These are phyloP conservation scores for Apium graveolens DNA, from an alignment of 129 eudicot species.

Conservation along the genomic window DNA sequence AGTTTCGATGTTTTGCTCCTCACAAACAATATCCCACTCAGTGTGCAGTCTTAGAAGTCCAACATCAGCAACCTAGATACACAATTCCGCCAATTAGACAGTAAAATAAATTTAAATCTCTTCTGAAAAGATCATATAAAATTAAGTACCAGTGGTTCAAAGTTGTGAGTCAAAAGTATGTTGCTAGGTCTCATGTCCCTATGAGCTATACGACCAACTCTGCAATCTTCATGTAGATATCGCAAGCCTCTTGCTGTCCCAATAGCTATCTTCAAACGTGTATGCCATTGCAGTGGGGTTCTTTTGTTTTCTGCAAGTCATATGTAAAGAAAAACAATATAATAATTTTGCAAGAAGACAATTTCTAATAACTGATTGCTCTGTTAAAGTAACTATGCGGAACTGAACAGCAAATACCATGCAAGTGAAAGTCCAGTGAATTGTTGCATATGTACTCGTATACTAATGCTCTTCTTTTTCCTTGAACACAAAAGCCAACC, in stretches of 20 bases:
- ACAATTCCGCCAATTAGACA: background rate
- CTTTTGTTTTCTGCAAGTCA: constrained; percentile 32
- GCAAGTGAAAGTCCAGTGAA: constrained; percentile 75
- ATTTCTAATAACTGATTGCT: background rate
- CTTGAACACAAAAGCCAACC: constrained; percentile 81
- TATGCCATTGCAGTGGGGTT: constrained; percentile 45
- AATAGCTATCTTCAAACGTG: constrained; percentile 72
- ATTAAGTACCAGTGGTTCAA: constrained; percentile 75
- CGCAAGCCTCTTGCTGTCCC: constrained; percentile 96
- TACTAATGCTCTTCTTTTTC: constrained; percentile 49
- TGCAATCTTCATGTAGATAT: constrained; percentile 95
- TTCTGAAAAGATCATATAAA: background rate
- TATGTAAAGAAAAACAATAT: background rate
- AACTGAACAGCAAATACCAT: constrained; percentile 41
- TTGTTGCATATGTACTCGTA: constrained; percentile 90
- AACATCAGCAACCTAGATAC: constrained; percentile 80
- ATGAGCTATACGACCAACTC: constrained; percentile 82
- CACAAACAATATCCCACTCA: constrained; percentile 49
- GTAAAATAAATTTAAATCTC: background rate
- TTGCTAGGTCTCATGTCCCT: constrained; percentile 79
- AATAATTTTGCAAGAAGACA: background rate
- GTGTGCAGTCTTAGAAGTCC: constrained; percentile 77
- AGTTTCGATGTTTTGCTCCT: constrained; percentile 51
- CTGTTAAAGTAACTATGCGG: background rate
- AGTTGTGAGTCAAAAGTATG: constrained; percentile 86